Evolutionary conservation across 257 asterid species (phyloP), one percentile per base, ranked within the genome.

Genomic region (Petrea volubilis): DNA sequence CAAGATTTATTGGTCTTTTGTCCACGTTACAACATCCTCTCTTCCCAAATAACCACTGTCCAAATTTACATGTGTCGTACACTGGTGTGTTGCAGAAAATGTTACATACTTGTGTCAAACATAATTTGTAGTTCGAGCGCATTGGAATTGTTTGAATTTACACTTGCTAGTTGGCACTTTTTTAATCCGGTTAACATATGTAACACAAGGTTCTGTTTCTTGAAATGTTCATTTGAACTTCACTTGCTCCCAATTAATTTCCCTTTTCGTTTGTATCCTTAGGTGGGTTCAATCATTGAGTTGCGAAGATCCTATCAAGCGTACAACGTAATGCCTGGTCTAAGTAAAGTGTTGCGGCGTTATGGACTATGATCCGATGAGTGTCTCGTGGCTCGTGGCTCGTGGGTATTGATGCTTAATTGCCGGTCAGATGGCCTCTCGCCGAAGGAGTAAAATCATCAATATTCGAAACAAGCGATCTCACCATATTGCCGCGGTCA

Each of bases 231-330:
- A 33, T 8, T 4, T 33, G 38, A 33, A 33, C 38, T 0, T 33
- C 7, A 40, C 3, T 44, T 31, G 31, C 3, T 52, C 56, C 5
- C 31, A 53, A 13, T 29, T 63, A 13, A 29, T 17, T 64, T 44
- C 4, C 34, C 13, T 33, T 4, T 74, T 12, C 43, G 20, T 50
- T 17, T 72, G 61, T 24, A 51, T 77, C 17, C 80, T 9, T 82
- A 95, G 99, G 98, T 95, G 76, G 97, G 99, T 41, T 92, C 99
- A 11, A 95, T 92, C 14, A 92, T 92, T 51, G 98, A 95, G 59
- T 40, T 95, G 79, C 86, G 99, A 85, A 87, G 99, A 80, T 95
- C 99, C 4, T 95, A 95, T 81, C 97, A 95, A 83, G 99, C 98
- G 33, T 95, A 95, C 79, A 92, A 95, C 43, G 98, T 92, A 33